Evolutionary conservation across 2,329 filamentous ascomycete species (phyloP), one percentile per base, ranked within the genome.

Genomic region (Claviceps quebecensis): DNA sequence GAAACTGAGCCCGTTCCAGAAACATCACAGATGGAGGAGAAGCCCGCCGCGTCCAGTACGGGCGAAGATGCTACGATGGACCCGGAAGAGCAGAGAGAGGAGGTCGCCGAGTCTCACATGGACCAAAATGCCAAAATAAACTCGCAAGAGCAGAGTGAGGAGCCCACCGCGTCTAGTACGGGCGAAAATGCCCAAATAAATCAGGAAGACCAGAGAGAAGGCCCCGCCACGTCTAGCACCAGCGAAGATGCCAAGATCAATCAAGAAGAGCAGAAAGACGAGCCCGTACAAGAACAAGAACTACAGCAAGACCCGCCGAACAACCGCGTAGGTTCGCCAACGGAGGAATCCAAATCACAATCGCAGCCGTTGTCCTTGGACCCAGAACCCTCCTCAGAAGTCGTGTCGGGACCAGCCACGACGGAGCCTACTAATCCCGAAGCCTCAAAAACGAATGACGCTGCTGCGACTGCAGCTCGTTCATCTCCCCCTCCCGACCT

Each of bases 21-120:
- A 8, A 63, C 63, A 36, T 60, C 65, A 2, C 66, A 68, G 14
- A 69, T 23, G 7, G 26, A 39, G 41, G 22, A 51, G 38, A 53
- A 59, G 22, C 38, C 51, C 16, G 47, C 9, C 29, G 29, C 29
- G 9, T 34, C 29, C 3, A 11, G 29, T 9, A 34, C 9, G 4
- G 29, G 4, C 9, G 8, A 34, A 11, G 29, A 34, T 4, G 29
- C 29, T 9, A 34, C 11, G 29, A 34, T 34, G 9, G 29, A 34
- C 9, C 29, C 29, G 9, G 9, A 34, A 34, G 29, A 34, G 8
- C 8, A 34, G 29, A 34, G 9, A 34, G 29, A 34, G 29, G 29
- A 70, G 26, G 65, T 69, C 6, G 39, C 11, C 2, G 14, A 45
- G 14, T 34, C 38, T 11, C 9, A 11, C n/a, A 8, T 16, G n/a